phyloP scores from a whole-genome alignment of 1,284 basidiomycete species.

The Fomitopsis pinicola region DNA sequence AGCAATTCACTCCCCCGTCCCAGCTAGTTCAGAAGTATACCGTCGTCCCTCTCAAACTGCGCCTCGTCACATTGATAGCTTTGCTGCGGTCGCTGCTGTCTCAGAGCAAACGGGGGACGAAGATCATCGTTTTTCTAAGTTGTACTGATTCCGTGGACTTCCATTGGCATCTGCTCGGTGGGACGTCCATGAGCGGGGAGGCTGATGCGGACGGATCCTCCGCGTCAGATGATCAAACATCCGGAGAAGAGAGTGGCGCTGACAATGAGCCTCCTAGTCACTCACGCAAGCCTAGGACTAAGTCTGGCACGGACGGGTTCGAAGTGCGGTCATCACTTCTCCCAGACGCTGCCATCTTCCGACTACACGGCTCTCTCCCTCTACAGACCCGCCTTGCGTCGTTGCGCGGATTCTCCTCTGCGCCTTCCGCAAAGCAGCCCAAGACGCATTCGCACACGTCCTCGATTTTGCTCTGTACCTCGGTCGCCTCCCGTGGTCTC shows the following conservation, averaged over 20 bases:
- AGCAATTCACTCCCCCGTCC: slow-evolving; percentile 89
- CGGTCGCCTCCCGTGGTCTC: slow-evolving; percentile 96
- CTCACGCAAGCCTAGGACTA: slow-evolving; percentile 29
- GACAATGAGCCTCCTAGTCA: slow-evolving; percentile 8
- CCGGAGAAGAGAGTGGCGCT: slow-evolving; percentile 4
- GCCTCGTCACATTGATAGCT: slow-evolving; percentile 88
- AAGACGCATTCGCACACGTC: slow-evolving; percentile 29
- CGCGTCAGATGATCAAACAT: slow-evolving; percentile 21
- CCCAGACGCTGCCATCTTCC: slow-evolving; percentile 79
- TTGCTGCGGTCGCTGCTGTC: slow-evolving; percentile 76
- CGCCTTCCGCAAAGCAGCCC: slow-evolving; percentile 28
- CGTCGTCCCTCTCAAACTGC: slow-evolving; percentile 89
- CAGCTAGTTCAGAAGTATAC: slow-evolving; percentile 95
- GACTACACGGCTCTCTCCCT: slow-evolving; percentile 93
- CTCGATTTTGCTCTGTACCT: slow-evolving; percentile 90
- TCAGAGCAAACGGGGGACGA: slow-evolving; percentile 45
- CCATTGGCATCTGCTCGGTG: slow-evolving; percentile 88
- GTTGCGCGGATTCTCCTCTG: slow-evolving; percentile 74
- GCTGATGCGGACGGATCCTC: slow-evolving; percentile 2
- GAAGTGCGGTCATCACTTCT: slow-evolving; percentile 72
- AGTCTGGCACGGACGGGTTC: slow-evolving; percentile 36
- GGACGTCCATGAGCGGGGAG: slow-evolving; percentile 63
- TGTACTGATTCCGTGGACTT: slow-evolving; percentile 99
- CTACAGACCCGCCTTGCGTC: slow-evolving; percentile 80
- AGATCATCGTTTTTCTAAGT: slow-evolving; percentile 93